Percentiles rank a stretch among this genome's conserved stretches.
Conservation (phyloP, 495 filamentous ascomycete genomes). For the Barbatosphaeria neglecta region DNA sequence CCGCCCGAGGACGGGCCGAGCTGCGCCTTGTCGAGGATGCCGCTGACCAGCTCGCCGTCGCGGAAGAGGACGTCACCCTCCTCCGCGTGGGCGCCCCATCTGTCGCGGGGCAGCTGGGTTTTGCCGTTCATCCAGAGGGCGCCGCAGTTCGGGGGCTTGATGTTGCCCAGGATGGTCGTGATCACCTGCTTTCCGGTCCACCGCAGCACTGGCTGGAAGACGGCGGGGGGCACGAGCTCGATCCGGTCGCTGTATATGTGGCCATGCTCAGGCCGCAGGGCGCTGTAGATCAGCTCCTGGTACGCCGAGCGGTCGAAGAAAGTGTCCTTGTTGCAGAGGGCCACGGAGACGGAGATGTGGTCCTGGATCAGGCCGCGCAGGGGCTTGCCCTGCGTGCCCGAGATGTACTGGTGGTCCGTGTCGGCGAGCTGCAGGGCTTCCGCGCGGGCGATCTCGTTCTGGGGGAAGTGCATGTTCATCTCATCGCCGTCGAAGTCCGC, state of each 20-base stretch:
- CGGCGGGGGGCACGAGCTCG: constrained; percentile 63
- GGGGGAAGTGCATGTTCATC: constrained; percentile 99
- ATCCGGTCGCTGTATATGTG: constrained; percentile 64
- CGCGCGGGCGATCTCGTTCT: constrained; percentile 85
- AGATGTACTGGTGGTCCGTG: constrained; percentile 95
- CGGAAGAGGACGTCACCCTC: constrained; percentile 76
- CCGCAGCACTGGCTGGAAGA: constrained; percentile 65
- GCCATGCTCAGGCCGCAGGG: constrained; percentile 76
- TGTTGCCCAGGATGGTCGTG: constrained; percentile 86
- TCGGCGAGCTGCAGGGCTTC: constrained; percentile 89
- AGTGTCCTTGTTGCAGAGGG: constrained; percentile 83
- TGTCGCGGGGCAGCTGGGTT: constrained; percentile 60
- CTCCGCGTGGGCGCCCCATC: constrained; percentile 52
- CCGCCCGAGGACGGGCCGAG: constrained; percentile 81
- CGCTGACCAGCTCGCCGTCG: constrained; percentile 75
- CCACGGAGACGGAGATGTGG: constrained; percentile 89
- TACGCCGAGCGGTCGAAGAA: constrained; percentile 85
- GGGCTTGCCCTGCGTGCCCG: constrained; percentile 85
- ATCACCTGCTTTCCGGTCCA: constrained; percentile 99
- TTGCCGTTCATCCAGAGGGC: constrained; percentile 71
- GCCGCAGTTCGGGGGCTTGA: constrained; percentile 59
- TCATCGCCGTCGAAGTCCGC: constrained; percentile 99
- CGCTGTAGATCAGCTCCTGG: constrained; percentile 82
- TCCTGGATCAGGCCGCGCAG: constrained; percentile 96
- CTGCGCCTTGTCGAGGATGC: constrained; percentile 93